Base-by-base conservation (phyloP, 1,139 yeast species). In the Yamadazyma triangularis region DNA sequence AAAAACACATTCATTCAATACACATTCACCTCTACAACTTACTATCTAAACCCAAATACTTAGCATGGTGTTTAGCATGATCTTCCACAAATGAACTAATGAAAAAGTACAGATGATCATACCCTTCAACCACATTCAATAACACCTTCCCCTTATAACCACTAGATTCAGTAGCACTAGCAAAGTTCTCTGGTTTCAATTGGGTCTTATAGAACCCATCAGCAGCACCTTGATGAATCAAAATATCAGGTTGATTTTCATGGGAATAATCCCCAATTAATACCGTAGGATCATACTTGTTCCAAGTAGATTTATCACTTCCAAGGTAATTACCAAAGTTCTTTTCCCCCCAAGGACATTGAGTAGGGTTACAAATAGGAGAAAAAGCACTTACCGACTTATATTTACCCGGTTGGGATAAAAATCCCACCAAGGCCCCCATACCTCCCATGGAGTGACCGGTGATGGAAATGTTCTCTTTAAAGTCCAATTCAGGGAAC, bases 391-490 rank as follows among this genome's bases (percentile, higher is more conserved):
- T 77, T 23, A 85, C 93, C 2, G 94, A 79, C 54, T 75, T 77
- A 67, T 83, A 91, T 48, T 67, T 67, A 3, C 79, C 83, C 1
- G 91, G 87, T 53, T 84, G 78, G 42, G 70, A 74, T 34, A 91
- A 62, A 53, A 76, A 89, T 11, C 94, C 79, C 34, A 82, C 64
- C 38, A 91, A 61, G 0, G 98, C 95, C 32, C 98, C 98, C 55
- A 74, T 87, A 0, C 98, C 98, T 29, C 98, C 98, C 97, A 91
- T 91, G 2, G 98, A 91, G 56, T 91, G 97, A 26, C 97, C 97
- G 8, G 93, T 79, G 41, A 91, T 78, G 16, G 91, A 74, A 33
- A 80, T 70, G 6, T 6, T 18, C 29, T 73, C 79, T n/a, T n/a
- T n/a, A 34, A 76, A 64, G 52, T 85, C 82, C 41, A 85, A 63